Evolutionary conservation across 1,284 basidiomycete species (phyloP), one percentile per base, ranked within the genome.

Genomic region (Entoloma clypeatum): DNA sequence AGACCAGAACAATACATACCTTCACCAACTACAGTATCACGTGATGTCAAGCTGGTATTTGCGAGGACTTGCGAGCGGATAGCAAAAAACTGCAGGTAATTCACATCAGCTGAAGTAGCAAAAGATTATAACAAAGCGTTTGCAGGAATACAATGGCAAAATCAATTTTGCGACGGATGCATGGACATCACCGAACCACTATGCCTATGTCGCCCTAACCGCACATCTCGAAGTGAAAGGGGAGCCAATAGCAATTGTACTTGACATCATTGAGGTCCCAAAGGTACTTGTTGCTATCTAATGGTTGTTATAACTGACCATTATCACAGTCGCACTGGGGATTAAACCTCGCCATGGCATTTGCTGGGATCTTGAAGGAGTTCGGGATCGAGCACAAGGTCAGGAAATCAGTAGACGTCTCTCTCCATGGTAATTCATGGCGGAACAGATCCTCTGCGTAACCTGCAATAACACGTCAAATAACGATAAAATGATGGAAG

Each of bases 401-500:
- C 21, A 24, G 30, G 33, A 13, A 36, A 36, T 26, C 51, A 60
- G n/a, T n/a, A n/a, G n/a, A n/a, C n/a, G n/a, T n/a, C n/a, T n/a
- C n/a, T n/a, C n/a, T n/a, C n/a, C n/a, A n/a, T n/a, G n/a, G n/a
- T n/a, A n/a, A n/a, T n/a, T n/a, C n/a, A n/a, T n/a, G n/a, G n/a
- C n/a, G n/a, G n/a, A n/a, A n/a, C n/a, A n/a, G n/a, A n/a, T n/a
- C n/a, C n/a, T n/a, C n/a, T n/a, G n/a, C n/a, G n/a, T n/a, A n/a
- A n/a, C n/a, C n/a, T n/a, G n/a, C n/a, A n/a, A n/a, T 39, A 57
- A 57, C 27, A 51, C 56, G 3, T 37, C 39, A 35, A 27, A 50
- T 35, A 61, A 61, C 32, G 50, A 57, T 14, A 43, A 45, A 3
- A 60, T 63, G 52, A 34, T 51, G 1, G 35, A 47, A 0, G 39